A percentile compares a stretch with the other conserved stretches of the same genome.
Conservation (phyloP, 2,329 filamentous ascomycete species). For the Orbilia javanica region DNA sequence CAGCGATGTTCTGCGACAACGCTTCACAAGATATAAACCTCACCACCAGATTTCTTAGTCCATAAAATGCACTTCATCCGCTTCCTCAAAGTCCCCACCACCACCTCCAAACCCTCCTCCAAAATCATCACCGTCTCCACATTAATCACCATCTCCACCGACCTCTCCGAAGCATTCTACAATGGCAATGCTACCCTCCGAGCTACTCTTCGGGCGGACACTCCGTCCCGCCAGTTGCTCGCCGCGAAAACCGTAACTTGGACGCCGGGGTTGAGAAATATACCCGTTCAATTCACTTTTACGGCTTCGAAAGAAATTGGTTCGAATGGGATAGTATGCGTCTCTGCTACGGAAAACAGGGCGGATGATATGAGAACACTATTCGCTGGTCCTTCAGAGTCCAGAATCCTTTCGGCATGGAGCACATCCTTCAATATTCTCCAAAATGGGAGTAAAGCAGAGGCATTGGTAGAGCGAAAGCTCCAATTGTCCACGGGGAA, state of each 20-base stretch:
- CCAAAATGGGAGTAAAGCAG: conserved; percentile 64
- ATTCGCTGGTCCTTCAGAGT: conserved; percentile 24
- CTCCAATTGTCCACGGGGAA: conserved; percentile 67
- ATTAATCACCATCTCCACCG: conserved; percentile 76
- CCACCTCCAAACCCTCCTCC: conserved; percentile 64
- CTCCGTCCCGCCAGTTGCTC: conserved; percentile 38
- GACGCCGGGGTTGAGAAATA: conserved; percentile 60
- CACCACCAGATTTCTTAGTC: background rate
- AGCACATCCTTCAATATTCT: conserved; percentile 58
- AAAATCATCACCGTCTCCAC: conserved; percentile 66
- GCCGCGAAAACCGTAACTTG: conserved; percentile 55
- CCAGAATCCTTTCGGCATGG: conserved; percentile 59
- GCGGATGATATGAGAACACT: conserved; percentile 59
- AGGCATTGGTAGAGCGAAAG: conserved; percentile 71
- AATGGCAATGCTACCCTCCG: conserved; percentile 51
- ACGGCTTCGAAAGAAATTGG: conserved; percentile 18
- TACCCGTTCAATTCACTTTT: conserved; percentile 58
- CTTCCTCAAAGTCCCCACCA: conserved; percentile 74
- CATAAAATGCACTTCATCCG: conserved; percentile 73
- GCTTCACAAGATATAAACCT: background rate
- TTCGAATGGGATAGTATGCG: conserved; percentile 42
- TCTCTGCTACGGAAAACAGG: conserved; percentile 52
- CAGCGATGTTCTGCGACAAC: background rate
- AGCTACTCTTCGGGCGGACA: conserved; percentile 50
- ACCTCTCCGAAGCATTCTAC: conserved; percentile 75